phyloP scores from a whole-genome alignment of 129 eudicot genomes.

The Ambrosia artemisiifolia region DNA sequence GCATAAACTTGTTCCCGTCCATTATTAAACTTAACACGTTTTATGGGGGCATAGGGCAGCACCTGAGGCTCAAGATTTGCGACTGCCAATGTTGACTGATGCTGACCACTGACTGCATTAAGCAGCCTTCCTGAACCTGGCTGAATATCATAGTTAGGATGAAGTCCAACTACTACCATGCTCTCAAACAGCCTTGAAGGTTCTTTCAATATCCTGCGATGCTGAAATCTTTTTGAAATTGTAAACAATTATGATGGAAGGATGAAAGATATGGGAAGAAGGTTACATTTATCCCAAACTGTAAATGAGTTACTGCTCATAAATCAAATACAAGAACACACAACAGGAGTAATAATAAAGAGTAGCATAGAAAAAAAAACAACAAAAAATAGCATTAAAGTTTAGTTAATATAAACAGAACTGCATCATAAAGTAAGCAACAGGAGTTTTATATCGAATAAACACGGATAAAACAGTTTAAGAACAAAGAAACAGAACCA shows the following conservation, averaged over 20 bases:
- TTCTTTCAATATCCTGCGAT: slow-evolving; percentile 76
- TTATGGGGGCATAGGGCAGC: neutral
- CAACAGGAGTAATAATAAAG: neutral
- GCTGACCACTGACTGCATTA: slow-evolving; percentile 51
- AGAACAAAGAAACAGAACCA: slow-evolving; percentile 19
- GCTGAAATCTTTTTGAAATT: slow-evolving; percentile 43
- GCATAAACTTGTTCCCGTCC: neutral
- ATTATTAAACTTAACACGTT: neutral
- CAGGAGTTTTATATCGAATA: neutral
- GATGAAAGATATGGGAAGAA: neutral
- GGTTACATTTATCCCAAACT: slow-evolving; percentile 2
- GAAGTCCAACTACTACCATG: slow-evolving; percentile 97
- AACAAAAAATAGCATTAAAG: neutral
- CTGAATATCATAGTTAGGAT: slow-evolving; percentile 74
- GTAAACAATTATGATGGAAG: slow-evolving; percentile 13
- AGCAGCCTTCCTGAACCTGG: slow-evolving; percentile 73
- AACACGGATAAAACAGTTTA: neutral
- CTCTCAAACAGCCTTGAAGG: slow-evolving; percentile 92
- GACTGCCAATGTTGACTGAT: slow-evolving; percentile 43
- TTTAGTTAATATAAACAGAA: neutral
- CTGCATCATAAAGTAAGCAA: neutral
- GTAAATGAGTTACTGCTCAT: neutral
- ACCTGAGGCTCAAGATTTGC: slow-evolving; percentile 97
- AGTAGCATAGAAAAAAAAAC: neutral
- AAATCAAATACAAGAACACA: slow-evolving; percentile 6